These are phyloP conservation scores for Juglanconis juglandina DNA, from an alignment of 2,329 filamentous ascomycete genomes.

Conservation along the genomic window DNA sequence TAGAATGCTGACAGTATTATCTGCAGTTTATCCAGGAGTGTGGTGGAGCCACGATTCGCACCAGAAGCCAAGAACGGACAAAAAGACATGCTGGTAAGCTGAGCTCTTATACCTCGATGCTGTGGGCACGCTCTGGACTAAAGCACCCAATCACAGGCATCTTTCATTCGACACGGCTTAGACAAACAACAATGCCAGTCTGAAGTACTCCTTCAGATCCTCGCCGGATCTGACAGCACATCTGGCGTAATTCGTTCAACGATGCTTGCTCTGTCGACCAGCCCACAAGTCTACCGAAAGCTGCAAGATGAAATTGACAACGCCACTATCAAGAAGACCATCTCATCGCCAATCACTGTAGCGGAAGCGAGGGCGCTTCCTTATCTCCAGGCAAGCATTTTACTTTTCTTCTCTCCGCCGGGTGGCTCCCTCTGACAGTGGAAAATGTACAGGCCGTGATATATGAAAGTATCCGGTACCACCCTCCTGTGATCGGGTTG, in stretches of 20 bases:
- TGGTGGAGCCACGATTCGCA: too few species aligned
- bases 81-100: constrained; percentile 9
- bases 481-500: constrained; percentile 20
- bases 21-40: too few species aligned
- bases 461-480: constrained; percentile 22
- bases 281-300: neutral
- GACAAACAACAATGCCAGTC: constrained; percentile 3
- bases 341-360: neutral
- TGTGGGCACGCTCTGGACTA: too few species aligned
- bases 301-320: constrained; percentile 3
- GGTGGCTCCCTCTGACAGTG: too few species aligned
- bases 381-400: constrained; percentile 28
- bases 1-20: too few species aligned
- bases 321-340: neutral
- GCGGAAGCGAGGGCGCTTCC: constrained; percentile 24
- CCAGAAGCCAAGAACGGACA: too few species aligned
- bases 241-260: constrained; percentile 1
- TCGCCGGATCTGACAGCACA: constrained; percentile 18
- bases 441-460: too few species aligned
- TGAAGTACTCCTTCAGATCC: constrained; percentile 12
- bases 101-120: neutral
- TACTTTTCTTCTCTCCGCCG: too few species aligned
- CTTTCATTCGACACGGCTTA: constrained; percentile 15
- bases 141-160: too few species aligned
- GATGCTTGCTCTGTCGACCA: neutral